Conservation (phyloP, 768 basidiomycete species). For the Clavulina sp. region DNA sequence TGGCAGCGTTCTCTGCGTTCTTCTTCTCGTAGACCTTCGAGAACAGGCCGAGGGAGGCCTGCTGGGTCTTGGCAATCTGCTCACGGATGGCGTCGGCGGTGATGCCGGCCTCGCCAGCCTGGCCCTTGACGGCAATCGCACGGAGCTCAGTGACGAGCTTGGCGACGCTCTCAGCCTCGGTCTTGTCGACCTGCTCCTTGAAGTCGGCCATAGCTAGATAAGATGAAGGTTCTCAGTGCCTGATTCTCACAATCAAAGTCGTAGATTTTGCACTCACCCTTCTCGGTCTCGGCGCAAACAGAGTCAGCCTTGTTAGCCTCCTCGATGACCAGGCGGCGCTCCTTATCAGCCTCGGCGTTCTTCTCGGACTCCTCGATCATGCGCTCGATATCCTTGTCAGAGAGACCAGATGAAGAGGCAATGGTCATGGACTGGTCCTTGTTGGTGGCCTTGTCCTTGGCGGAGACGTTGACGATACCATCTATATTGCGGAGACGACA, state of each 20-base stretch:
- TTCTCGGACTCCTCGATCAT: conserved; percentile 94
- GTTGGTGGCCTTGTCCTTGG: conserved; percentile 63
- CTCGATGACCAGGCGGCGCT: conserved; percentile 75
- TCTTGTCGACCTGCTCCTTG: conserved; percentile 85
- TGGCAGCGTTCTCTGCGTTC: conserved; percentile 12
- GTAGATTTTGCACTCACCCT: conserved; percentile 33
- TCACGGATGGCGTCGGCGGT: conserved; percentile 78
- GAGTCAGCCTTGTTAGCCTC: conserved; percentile 94
- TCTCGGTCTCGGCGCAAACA: conserved; percentile 87
- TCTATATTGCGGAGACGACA: conserved; percentile 35
- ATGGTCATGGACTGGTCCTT: conserved; percentile 96
- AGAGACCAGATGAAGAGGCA: conserved; percentile 90
- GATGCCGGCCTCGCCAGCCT: conserved; percentile 62
- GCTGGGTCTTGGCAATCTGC: conserved; percentile 86
- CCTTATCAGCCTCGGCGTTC: conserved; percentile 86
- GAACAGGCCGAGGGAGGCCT: conserved; percentile 91
- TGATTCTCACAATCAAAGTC: background rate
- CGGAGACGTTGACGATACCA: conserved; percentile 93
- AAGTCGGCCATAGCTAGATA: conserved; percentile 80
- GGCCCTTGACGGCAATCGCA: conserved; percentile 78
- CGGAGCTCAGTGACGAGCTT: conserved; percentile 76
- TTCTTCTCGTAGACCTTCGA: conserved; percentile 46
- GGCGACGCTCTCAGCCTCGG: conserved; percentile 87
- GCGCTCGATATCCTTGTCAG: conserved; percentile 89
- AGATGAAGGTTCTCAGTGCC: conserved; percentile 7